Percentiles rank a stretch among this genome's conserved stretches.
These are phyloP conservation scores for Solanum aculeatissimum DNA, from an alignment of 305 asterid genomes.

Conservation along the genomic window DNA sequence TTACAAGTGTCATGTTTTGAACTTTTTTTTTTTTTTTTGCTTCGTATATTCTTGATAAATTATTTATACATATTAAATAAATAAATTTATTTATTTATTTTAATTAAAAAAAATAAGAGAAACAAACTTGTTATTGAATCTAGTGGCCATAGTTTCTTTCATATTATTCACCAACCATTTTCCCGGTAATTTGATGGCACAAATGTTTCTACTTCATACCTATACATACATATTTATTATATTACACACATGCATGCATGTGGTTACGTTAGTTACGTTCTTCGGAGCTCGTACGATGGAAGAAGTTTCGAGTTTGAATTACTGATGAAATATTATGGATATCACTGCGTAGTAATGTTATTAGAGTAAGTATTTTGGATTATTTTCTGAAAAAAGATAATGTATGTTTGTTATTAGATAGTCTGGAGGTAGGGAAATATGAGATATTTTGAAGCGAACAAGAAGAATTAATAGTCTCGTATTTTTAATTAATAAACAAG, in stretches of 20 bases:
- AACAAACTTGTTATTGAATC: not conserved
- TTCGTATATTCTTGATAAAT: no score
- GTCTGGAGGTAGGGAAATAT: not conserved
- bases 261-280: not conserved
- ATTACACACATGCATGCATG: not conserved
- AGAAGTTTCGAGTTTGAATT: not conserved
- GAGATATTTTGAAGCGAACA: not conserved
- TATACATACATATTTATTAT: not conserved
- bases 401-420: no score
- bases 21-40: no score
- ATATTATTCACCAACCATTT: constrained; percentile 1
- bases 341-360: not conserved
- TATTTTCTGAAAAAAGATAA: not conserved
- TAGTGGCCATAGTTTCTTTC: not conserved
- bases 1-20: no score
- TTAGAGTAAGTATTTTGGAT: not conserved
- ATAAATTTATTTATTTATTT: not conserved
- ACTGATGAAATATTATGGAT: not conserved
- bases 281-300: not conserved
- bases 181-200: not conserved
- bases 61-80: no score
- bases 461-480: not conserved
- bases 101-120: not conserved
- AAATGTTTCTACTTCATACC: not conserved
- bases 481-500: not conserved